phyloP scores from a whole-genome alignment of 1,284 basidiomycete genomes.

The Trichosporon sp. region DNA sequence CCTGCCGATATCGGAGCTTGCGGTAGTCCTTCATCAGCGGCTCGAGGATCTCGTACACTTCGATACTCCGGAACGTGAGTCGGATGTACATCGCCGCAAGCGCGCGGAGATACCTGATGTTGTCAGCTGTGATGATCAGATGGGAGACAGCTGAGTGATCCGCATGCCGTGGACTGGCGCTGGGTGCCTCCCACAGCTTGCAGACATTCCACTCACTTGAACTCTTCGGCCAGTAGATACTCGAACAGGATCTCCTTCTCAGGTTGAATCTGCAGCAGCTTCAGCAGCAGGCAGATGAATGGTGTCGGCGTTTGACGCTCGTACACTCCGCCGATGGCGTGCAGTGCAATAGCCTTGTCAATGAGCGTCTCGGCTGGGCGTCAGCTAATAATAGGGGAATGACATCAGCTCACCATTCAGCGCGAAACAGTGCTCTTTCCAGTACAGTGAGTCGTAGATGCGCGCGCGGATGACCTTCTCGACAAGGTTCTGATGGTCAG shows the following conservation, averaged over 20 bases:
- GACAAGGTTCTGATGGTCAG: constrained; percentile 67
- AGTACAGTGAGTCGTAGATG: constrained; percentile 91
- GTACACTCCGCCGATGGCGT: constrained; percentile 85
- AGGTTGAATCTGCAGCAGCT: constrained; percentile 93
- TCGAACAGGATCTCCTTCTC: constrained; percentile 93
- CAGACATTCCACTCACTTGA: constrained; percentile 72
- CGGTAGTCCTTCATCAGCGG: constrained; percentile 89
- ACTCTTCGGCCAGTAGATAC: constrained; percentile 90
- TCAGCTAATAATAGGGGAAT: not conserved
- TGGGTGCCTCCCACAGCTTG: too few species aligned
- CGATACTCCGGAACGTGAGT: constrained; percentile 81
- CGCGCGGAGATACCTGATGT: constrained; percentile 77
- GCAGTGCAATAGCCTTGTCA: constrained; percentile 79
- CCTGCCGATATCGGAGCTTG: constrained; percentile 75
- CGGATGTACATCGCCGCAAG: constrained; percentile 91
- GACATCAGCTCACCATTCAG: constrained; percentile 59
- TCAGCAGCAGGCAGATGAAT: constrained; percentile 85
- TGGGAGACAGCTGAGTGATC: too few species aligned
- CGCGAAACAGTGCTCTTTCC: constrained; percentile 96
- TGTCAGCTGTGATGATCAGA: not conserved
- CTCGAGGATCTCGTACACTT: constrained; percentile 89
- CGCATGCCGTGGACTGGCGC: too few species aligned
- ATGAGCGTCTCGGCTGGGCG: constrained; percentile 80
- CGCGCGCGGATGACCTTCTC: constrained; percentile 94
- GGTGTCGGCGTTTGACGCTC: constrained; percentile 82